Evolutionary conservation across 768 basidiomycete species (phyloP), one percentile per base, ranked within the genome.

Genomic region (Trametes coccinea): DNA sequence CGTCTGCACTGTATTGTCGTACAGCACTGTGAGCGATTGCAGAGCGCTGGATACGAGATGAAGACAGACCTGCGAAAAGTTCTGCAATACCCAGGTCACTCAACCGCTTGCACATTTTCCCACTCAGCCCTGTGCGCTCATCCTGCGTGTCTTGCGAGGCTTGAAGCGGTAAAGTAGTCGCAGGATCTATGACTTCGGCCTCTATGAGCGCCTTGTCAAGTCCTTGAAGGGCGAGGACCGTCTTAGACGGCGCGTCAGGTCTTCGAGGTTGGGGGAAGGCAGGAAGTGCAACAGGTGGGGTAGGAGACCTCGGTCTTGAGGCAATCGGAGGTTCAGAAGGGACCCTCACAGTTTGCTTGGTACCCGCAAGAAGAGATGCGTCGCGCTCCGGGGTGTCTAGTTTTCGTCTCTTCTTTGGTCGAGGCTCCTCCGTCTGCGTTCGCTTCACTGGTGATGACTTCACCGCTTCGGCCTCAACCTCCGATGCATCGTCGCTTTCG

Each of bases 41-140:
- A 55, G 4, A 27, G 5, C 27, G 56, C 22, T 54, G 59, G n/a
- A 27, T 17, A 29, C 45, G 37, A 47, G 55, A 22, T 43, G 29
- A 14, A 10, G 45, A 73, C 84, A 63, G 66, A 93, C 94, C 94
- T 56, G 94, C 93, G 73, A 98, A 97, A 59, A 96, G 78, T 60
- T 94, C 88, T 4, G 78, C 80, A n/a, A 98, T 86, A 2, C 93
- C 94, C 22, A 93, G 79, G 30, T 92, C 90, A 33, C 78, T 73
- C 55, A 98, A 70, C 45, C 90, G 78, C 66, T 74, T 84, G 65
- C 82, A 77, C 51, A 82, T 90, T 70, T 78, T 85, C 67, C 78
- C 79, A 58, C 83, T 82, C 17, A 95, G 75, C 2, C 82, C 83
- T 0, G 78, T 80, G 29, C 69, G 75, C n/a, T 76, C 74, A 47